Evolutionary conservation across 1,284 basidiomycete species (phyloP).

Genomic region (Trametes pubescens): DNA sequence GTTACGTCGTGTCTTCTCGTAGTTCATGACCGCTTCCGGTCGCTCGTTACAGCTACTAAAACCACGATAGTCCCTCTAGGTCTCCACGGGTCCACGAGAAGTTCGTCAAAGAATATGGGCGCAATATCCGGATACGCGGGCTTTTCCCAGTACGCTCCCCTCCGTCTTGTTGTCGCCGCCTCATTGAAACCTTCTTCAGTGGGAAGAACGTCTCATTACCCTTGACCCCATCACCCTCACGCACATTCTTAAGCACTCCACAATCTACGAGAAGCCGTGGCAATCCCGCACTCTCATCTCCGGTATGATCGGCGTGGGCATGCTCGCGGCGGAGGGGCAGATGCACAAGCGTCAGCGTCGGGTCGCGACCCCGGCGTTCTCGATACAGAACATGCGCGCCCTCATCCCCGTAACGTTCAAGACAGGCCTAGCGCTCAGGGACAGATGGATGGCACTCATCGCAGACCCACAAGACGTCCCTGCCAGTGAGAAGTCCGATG

Average conservation of each 20-base stretch:
- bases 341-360: conserved; percentile 79
- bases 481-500: conserved; percentile 32
- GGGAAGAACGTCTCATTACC: conserved; percentile 79
- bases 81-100: conserved; percentile 63
- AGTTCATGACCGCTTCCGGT: too few species aligned
- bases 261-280: conserved; percentile 82
- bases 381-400: conserved; percentile 73
- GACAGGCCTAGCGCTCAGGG: conserved; percentile 69
- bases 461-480: conserved; percentile 28
- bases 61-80: conserved; percentile 54
- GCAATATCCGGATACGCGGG: conserved; percentile 66
- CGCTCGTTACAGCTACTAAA: not conserved
- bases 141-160: conserved; percentile 62
- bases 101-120: conserved; percentile 52
- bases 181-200: conserved; percentile 52
- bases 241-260: conserved; percentile 73
- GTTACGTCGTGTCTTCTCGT: too few species aligned
- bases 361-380: conserved; percentile 80
- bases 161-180: not conserved
- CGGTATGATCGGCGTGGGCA: conserved; percentile 78
- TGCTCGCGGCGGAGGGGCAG: conserved; percentile 79
- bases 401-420: conserved; percentile 74
- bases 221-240: conserved; percentile 76
- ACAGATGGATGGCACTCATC: conserved; percentile 63
- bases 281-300: conserved; percentile 76